Conservation (phyloP, 805 yeast genomes). For the Suhomyces kilbournensis region DNA sequence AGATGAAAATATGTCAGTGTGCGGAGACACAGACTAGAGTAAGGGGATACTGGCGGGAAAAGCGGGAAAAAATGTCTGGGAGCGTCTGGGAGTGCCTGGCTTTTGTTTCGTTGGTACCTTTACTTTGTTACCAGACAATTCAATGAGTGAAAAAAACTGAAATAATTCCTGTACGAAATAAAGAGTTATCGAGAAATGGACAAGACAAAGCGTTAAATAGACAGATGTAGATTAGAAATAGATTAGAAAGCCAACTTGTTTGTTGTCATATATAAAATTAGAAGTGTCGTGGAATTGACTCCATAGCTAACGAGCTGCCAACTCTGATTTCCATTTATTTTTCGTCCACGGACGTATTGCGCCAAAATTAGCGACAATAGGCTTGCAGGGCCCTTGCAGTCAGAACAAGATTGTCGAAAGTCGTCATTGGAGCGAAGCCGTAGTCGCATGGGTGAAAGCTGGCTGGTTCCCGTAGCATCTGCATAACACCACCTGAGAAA, state of each 20-base stretch:
- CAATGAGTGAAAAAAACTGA: not conserved
- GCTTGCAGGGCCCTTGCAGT: not conserved
- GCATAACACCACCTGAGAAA: not conserved
- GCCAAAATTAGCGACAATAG: not conserved
- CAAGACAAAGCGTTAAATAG: not conserved
- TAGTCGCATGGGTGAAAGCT: not conserved
- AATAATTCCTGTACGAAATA: not conserved
- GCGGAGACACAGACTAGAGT: not conserved
- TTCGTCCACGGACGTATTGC: not conserved
- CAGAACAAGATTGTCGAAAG: not conserved
- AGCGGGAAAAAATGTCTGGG: too few species aligned
- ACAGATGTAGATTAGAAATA: not conserved
- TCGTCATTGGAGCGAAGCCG: not conserved
- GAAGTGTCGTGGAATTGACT: not conserved
- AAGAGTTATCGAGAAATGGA: not conserved
- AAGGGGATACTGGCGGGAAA: not conserved
- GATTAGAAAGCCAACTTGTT: not conserved
- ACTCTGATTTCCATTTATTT: not conserved
- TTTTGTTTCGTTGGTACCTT: not conserved
- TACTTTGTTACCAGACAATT: not conserved
- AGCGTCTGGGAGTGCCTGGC: too few species aligned
- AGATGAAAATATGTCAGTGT: not conserved
- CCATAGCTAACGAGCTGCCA: not conserved
- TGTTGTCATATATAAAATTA: not conserved
- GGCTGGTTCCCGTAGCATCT: not conserved